Conservation (phyloP, 805 yeast species). For the Wickerhamomyces queroliae region DNA sequence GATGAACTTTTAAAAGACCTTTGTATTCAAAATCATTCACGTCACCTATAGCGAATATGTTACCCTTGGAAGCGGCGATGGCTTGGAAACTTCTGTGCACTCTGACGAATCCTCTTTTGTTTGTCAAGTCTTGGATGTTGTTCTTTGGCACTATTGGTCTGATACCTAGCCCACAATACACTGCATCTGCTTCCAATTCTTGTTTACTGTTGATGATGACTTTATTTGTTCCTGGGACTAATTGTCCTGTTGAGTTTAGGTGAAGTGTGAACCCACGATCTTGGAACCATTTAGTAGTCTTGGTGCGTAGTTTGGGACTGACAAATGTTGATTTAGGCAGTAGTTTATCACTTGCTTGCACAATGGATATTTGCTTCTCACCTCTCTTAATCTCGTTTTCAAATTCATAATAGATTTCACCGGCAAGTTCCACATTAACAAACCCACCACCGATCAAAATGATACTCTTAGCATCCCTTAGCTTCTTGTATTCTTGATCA, state of each 20-base stretch:
- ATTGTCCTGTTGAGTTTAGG: slow-evolving; percentile 10
- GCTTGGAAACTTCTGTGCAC: slow-evolving; percentile 20
- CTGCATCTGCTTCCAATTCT: slow-evolving; percentile 14
- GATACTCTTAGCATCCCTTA: slow-evolving; percentile 15
- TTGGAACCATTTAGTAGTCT: slow-evolving; percentile 11
- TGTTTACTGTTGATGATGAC: slow-evolving; percentile 3
- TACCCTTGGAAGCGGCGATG: slow-evolving; percentile 9
- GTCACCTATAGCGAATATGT: slow-evolving; percentile 30
- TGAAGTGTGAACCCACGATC: slow-evolving; percentile 12
- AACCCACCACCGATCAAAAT: slow-evolving; percentile 23
- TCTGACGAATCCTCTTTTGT: slow-evolving; percentile 13
- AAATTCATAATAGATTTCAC: slow-evolving; percentile 17
- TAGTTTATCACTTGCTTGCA: slow-evolving; percentile 1
- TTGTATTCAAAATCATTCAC: slow-evolving; percentile 20
- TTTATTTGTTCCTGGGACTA: slow-evolving; percentile 1
- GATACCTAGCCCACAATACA: slow-evolving; percentile 15
- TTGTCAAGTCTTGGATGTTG: slow-evolving; percentile 5
- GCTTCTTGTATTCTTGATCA: slow-evolving; percentile 4
- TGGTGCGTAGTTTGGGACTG: slow-evolving; percentile 10
- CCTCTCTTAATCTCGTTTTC: slow-evolving; percentile 4
- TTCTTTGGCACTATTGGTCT: slow-evolving; percentile 18
- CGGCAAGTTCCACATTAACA: slow-evolving; percentile 20
- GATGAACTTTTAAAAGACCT: slow-evolving; percentile 11
- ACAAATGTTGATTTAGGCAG: slow-evolving; percentile 10
- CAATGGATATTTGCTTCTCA: slow-evolving; percentile 16